Conservation (phyloP, 1,284 basidiomycete species). For the Tilletiopsis washingtonensis region DNA sequence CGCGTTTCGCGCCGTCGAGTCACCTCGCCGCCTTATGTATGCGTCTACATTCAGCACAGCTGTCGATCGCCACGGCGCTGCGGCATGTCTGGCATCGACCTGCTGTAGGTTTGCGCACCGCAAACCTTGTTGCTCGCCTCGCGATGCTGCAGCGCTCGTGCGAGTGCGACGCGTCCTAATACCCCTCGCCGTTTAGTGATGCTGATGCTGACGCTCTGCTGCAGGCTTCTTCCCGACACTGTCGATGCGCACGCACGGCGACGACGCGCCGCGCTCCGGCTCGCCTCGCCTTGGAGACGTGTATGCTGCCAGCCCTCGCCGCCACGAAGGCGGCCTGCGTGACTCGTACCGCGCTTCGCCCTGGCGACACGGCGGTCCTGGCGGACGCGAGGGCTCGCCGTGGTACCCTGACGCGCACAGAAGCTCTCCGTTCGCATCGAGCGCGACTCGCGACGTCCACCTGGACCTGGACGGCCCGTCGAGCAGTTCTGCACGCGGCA, state of each 20-base stretch:
- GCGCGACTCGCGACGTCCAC: slow-evolving; percentile 21
- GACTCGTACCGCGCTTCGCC: slow-evolving; percentile 4
- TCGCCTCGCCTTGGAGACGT: slow-evolving; percentile 16
- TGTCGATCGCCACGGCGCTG: no score
- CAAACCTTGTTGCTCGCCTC: no score
- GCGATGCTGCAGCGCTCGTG: no score
- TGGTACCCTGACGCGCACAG: slow-evolving; percentile 33
- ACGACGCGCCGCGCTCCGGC: neutral
- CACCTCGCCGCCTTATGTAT: no score
- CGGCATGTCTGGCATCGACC: no score
- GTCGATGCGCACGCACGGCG: neutral
- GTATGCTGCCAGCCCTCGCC: slow-evolving; percentile 24
- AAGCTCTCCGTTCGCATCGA: slow-evolving; percentile 39
- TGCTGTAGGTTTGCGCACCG: no score
- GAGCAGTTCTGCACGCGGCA: no score
- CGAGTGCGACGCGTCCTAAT: no score
- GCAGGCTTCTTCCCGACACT: neutral
- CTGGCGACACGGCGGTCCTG: slow-evolving; percentile 8
- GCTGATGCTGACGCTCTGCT: no score
- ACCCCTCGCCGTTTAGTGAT: no score
- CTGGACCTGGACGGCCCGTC: neutral
- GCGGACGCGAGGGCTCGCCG: slow-evolving; percentile 27
- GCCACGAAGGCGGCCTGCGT: slow-evolving; percentile 16
- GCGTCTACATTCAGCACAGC: no score
- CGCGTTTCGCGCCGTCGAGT: no score